Conservation (phyloP, 805 yeast species). For the Barnettozyma salicaria region DNA sequence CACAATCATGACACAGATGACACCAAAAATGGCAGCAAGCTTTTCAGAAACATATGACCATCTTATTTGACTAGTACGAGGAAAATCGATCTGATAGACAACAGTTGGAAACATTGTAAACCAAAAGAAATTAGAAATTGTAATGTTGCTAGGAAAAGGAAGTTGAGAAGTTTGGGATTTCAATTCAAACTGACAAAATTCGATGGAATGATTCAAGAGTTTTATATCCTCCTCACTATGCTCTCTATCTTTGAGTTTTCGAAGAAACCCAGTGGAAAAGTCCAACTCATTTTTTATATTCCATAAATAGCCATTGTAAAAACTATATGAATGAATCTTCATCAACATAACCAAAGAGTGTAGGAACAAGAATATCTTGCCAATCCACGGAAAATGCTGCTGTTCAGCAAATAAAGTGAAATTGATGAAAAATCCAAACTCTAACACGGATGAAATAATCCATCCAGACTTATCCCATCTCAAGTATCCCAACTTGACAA, state of each 20-base stretch:
- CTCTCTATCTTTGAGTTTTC: constrained; percentile 31
- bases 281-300: constrained; percentile 46
- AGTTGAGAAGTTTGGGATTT: constrained; percentile 42
- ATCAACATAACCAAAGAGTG: constrained; percentile 83
- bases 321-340: constrained; percentile 94
- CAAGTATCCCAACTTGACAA: constrained; percentile 39
- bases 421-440: constrained; percentile 44
- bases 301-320: constrained; percentile 90
- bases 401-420: constrained; percentile 53
- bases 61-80: constrained; percentile 65
- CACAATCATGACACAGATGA: constrained; percentile 73
- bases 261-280: constrained; percentile 40
- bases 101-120: constrained; percentile 87
- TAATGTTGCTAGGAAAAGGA: constrained; percentile 70
- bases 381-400: constrained; percentile 78
- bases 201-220: constrained; percentile 41
- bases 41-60: constrained; percentile 66
- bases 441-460: constrained; percentile 52
- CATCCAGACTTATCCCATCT: constrained; percentile 65
- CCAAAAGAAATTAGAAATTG: constrained; percentile 57
- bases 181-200: constrained; percentile 71
- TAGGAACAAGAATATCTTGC: constrained; percentile 73
- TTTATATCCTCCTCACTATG: constrained; percentile 19
- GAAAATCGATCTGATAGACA: constrained; percentile 77
- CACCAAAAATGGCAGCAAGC: constrained; percentile 77